Conservation (phyloP, 2,329 filamentous ascomycete species). For the Aspergillus puulaauensis region DNA sequence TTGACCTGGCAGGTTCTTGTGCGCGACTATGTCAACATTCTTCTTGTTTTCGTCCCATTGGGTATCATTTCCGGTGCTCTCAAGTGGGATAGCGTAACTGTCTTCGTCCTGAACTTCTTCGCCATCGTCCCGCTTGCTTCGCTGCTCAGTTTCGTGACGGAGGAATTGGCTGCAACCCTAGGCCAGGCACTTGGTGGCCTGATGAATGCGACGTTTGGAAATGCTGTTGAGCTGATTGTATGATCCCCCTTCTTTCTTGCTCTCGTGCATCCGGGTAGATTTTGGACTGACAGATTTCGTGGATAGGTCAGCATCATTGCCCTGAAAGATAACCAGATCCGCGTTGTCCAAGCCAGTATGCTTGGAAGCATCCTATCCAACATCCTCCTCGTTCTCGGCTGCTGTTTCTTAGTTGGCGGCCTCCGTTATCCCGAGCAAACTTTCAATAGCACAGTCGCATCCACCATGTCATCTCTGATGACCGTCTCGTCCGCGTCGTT, state of each 20-base stretch:
- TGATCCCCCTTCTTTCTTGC: constrained; percentile 55
- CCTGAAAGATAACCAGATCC: constrained; percentile 78
- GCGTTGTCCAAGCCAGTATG: constrained; percentile 98
- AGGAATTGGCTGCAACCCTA: constrained; percentile 61
- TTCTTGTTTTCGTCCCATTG: constrained; percentile 64
- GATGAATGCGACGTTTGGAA: constrained; percentile 67
- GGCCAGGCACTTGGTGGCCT: constrained; percentile 63
- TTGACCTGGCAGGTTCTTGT: constrained; percentile 46
- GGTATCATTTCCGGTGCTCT: constrained; percentile 64
- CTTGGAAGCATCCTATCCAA: constrained; percentile 94
- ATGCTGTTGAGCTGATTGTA: constrained; percentile 69
- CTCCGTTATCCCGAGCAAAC: constrained; percentile 68
- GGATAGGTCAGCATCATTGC: constrained; percentile 85
- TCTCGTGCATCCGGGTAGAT: not conserved
- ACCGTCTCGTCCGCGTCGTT: constrained; percentile 73
- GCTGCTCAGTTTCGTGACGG: constrained; percentile 63
- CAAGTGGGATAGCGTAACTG: constrained; percentile 55
- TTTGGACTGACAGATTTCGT: not conserved
- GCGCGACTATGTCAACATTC: constrained; percentile 57
- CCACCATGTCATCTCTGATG: constrained; percentile 66
- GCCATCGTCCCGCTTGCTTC: constrained; percentile 64
- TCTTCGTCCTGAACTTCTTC: constrained; percentile 64
- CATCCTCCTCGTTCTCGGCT: constrained; percentile 80
- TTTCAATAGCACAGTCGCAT: constrained; percentile 52
- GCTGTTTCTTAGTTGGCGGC: constrained; percentile 76